phyloP scores from a whole-genome alignment of 768 basidiomycete species.

The Lentinula raphanica region DNA sequence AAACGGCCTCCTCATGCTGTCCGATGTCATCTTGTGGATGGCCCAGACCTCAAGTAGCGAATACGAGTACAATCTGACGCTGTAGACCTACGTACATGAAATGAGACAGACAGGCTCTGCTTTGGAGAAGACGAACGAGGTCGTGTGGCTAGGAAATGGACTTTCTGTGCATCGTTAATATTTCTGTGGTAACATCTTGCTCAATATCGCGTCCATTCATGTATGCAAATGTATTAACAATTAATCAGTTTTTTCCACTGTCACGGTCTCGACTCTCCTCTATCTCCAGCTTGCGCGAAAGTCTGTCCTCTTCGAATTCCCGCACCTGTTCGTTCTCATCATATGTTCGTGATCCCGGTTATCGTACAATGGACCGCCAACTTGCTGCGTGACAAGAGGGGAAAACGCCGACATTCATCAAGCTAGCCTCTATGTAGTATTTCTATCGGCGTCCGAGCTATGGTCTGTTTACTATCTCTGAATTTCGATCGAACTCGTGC shows the following conservation, averaged over 20 bases:
- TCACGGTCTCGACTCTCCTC: background rate
- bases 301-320: too few species aligned
- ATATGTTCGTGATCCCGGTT: too few species aligned
- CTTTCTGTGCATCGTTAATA: background rate
- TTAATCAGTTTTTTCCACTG: background rate
- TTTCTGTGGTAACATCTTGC: background rate
- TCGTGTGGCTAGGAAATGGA: background rate
- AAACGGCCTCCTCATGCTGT: conserved; percentile 80
- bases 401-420: too few species aligned
- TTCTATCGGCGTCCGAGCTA: too few species aligned
- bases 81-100: conserved; percentile 32
- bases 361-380: too few species aligned
- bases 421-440: too few species aligned
- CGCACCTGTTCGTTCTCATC: background rate
- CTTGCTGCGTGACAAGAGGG: too few species aligned
- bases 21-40: conserved; percentile 86
- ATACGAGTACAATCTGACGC: conserved; percentile 88
- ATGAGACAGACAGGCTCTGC: background rate
- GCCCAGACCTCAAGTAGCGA: conserved; percentile 82
- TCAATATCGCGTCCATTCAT: background rate
- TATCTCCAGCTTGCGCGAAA: too few species aligned
- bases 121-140: background rate
- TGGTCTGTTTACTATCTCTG: too few species aligned
- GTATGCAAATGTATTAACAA: background rate
- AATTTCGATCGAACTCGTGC: too few species aligned